Percentiles rank a stretch among this genome's conserved stretches.
These are phyloP conservation scores for Apiospora phragmitis DNA, from an alignment of 2,329 filamentous ascomycete genomes.

Conservation along the genomic window DNA sequence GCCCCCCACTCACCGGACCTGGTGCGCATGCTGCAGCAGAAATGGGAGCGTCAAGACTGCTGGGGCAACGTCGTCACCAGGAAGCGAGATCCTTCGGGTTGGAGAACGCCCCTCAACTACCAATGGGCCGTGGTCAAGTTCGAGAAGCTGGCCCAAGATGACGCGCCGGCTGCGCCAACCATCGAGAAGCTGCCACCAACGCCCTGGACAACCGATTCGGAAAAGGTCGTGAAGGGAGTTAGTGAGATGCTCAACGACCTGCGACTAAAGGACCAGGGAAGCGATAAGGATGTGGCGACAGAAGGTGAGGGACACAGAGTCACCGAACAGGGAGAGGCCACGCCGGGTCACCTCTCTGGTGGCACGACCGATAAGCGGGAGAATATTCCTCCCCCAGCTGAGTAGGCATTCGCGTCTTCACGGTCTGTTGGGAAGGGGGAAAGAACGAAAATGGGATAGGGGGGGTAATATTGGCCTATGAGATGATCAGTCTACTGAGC, in stretches of 20 bases:
- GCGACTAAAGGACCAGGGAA: conserved; percentile 13
- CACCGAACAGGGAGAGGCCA: neutral
- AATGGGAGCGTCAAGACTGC: conserved; percentile 26
- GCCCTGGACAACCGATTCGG: neutral
- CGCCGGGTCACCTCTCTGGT: neutral
- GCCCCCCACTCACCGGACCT: conserved; percentile 27
- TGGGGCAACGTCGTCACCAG: conserved; percentile 17
- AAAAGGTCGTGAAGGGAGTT: conserved; percentile 12
- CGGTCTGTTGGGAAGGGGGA: neutral
- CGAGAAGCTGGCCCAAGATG: conserved; percentile 15
- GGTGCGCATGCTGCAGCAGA: conserved; percentile 26
- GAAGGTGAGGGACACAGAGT: neutral
- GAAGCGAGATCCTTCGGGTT: conserved; percentile 14
- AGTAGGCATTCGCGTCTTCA: neutral
- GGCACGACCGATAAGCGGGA: neutral
- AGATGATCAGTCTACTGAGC: neutral
- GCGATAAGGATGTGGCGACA: neutral
- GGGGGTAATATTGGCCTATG: neutral
- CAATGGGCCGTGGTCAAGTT: conserved; percentile 31
- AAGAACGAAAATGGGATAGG: neutral
- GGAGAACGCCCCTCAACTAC: conserved; percentile 15
- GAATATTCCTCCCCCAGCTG: neutral
- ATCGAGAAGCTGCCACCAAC: conserved; percentile 21
- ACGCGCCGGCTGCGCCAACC: conserved; percentile 18
- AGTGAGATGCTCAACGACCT: conserved; percentile 21